Base-by-base conservation (phyloP, 371 early-diverging fungal genomes). In the Neoconidiobolus thromboides region DNA sequence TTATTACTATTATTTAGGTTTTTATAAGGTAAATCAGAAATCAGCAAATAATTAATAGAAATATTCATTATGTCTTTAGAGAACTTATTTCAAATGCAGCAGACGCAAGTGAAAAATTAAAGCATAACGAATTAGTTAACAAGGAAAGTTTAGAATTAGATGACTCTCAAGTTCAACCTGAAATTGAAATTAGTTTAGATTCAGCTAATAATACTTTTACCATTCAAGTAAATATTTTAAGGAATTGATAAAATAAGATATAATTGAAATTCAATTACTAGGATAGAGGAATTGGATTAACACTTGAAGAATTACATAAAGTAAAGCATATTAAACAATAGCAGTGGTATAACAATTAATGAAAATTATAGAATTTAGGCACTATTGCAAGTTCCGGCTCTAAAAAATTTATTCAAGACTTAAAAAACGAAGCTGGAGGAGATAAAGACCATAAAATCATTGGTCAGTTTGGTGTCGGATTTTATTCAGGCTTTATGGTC, bases 281-380 rank as follows among this genome's bases (percentile, higher is more conserved):
- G 68, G 99, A 99, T 73, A 86, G 83, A 58, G 99, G 99, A 68
- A 85, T 99, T 62, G 99, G 99, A 63, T 98, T 99, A 98, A 93
- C 87, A 6, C 82, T 92, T 66, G 84, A 82, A 10, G 91, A 97
- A 66, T 76, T 98, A 54, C 75, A 76, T 14, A 52, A 60, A 26
- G 60, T 60, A 60, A 60, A 6, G 4, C 9, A 14, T 6, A 1
- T 26, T 12, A 38, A 3, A 47, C n/a, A 38, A 52, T 26, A 5
- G 7, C 14, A 14, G 37, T 15, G 43, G 3, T 26, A 26, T 26
- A 26, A 26, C 26, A 26, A 42, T 61, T 4, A n/a, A 2, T 54
- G 38, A 15, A 48, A 62, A 64, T 61, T 59, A 57, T 77, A 79
- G 41, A 95, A 93, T 69, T 74, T 99, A 54, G 99, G 99, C 66